Percentiles rank a stretch among this genome's conserved stretches.
Conservation (phyloP, 176 grass and related monocot genomes). For the Lolium rigidum region DNA sequence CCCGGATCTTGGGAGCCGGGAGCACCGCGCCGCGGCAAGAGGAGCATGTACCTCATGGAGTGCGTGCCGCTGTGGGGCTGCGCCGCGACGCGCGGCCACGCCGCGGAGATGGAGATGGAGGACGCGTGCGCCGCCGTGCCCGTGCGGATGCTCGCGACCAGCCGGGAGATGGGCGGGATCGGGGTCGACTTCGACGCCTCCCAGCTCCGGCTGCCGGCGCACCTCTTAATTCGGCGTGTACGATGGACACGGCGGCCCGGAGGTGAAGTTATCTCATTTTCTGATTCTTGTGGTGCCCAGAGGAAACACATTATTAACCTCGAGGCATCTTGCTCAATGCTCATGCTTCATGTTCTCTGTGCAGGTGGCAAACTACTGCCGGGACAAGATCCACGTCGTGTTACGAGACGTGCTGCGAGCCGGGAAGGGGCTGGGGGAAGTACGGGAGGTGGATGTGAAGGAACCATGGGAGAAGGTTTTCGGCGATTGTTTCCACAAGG, state of each 20-base stretch:
- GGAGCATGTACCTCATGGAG: slow-evolving; percentile 59
- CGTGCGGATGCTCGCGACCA: slow-evolving; percentile 56
- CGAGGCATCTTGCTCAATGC: not conserved
- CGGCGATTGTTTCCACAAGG: slow-evolving; percentile 61
- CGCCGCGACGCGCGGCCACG: slow-evolving; percentile 46
- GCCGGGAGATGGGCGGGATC: slow-evolving; percentile 41
- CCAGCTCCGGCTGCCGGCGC: slow-evolving; percentile 43
- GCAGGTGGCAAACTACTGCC: slow-evolving; percentile 72
- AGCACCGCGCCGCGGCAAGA: not conserved
- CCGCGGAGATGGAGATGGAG: slow-evolving; percentile 68
- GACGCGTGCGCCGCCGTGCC: slow-evolving; percentile 55
- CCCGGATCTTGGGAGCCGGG: slow-evolving; percentile 1
- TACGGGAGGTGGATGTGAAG: slow-evolving; percentile 38
- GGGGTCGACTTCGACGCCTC: slow-evolving; percentile 34
- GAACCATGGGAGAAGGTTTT: slow-evolving; percentile 65
- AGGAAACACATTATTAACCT: not conserved
- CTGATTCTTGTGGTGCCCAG: not conserved
- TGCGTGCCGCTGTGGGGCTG: slow-evolving; percentile 62
- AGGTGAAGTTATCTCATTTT: not conserved
- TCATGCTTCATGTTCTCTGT: not conserved
- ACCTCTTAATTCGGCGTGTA: slow-evolving; percentile 83
- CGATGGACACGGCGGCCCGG: slow-evolving; percentile 76
- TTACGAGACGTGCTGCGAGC: slow-evolving; percentile 47
- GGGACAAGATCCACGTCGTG: slow-evolving; percentile 63
- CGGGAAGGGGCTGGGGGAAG: not conserved